These are phyloP conservation scores for Cyberlindnera xylosilytica DNA, from an alignment of 805 yeast species.

Conservation along the genomic window DNA sequence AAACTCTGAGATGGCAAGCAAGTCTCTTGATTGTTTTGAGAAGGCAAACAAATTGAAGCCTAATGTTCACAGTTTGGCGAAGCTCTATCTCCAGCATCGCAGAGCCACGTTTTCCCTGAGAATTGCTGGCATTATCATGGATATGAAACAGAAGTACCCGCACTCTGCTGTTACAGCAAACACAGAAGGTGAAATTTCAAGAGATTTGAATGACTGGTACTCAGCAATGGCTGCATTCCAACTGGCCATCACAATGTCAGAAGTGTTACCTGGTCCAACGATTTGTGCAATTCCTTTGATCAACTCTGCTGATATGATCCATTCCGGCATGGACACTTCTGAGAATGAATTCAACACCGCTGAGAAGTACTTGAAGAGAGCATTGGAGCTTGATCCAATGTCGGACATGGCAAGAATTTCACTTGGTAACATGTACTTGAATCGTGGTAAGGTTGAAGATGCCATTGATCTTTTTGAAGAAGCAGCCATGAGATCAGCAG, in stretches of 20 bases:
- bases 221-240: not conserved
- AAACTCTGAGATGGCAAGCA: not conserved
- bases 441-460: not conserved
- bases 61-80: not conserved
- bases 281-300: not conserved
- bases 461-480: not conserved
- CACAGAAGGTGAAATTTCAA: not conserved
- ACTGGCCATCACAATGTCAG: not conserved
- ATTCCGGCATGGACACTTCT: not conserved
- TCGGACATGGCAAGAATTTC: not conserved
- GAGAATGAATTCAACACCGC: not conserved
- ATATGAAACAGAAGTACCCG: not conserved
- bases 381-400: not conserved
- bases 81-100: not conserved
- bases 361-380: not conserved
- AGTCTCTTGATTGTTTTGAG: not conserved
- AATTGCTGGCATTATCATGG: not conserved
- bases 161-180: not conserved
- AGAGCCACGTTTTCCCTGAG: not conserved
- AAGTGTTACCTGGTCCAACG: not conserved
- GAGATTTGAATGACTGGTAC: not conserved
- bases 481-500: not conserved
- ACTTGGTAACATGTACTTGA: not conserved
- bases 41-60: not conserved
- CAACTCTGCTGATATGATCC: not conserved